These are phyloP conservation scores for Isoetes taiwanensis DNA, from an alignment of 75 land plant species.

Conservation along the genomic window DNA sequence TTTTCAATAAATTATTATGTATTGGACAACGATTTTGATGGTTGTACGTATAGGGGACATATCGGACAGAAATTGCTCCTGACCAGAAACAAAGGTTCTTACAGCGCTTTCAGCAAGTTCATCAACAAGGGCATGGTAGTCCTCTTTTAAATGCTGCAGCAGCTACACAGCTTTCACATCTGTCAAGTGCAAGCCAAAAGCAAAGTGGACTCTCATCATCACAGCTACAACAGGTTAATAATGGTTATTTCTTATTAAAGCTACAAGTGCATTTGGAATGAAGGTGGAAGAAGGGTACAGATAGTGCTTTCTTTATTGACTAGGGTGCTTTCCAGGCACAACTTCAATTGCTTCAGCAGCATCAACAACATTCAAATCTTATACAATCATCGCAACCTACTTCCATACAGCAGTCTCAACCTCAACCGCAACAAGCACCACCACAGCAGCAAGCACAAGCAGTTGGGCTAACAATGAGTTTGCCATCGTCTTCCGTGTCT, in stretches of 20 bases:
- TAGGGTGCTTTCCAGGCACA: conserved; percentile 2
- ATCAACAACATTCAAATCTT: conserved; percentile 8
- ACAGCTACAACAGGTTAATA: conserved; percentile 63
- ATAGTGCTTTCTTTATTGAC: background rate
- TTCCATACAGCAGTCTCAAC: conserved; percentile 28
- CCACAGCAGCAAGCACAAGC: conserved; percentile 14
- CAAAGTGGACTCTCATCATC: conserved; percentile 38
- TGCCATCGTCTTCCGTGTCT: conserved; percentile 10
- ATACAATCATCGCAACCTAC: conserved; percentile 45
- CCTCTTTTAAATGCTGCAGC: conserved; percentile 26
- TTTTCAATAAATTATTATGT: too few relatives aligned
- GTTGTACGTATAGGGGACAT: conserved; percentile 35
- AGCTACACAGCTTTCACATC: conserved; percentile 31
- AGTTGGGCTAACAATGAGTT: conserved; percentile 10
- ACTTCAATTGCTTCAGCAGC: conserved; percentile 7
- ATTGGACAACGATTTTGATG: too few relatives aligned
- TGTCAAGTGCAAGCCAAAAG: conserved; percentile 40
- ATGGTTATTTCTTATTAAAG: too few relatives aligned
- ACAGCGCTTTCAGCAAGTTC: conserved; percentile 64
- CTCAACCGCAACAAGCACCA: conserved; percentile 17
- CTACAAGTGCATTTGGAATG: too few relatives aligned
- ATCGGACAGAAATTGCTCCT: conserved; percentile 78
- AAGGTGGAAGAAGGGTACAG: too few relatives aligned
- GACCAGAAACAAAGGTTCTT: conserved; percentile 87
- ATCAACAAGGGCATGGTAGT: conserved; percentile 41